Evolutionary conservation across 2,329 filamentous ascomycete genomes (phyloP), one percentile per base, ranked within the genome.

Genomic region (Torrubiellomyces zombiae): DNA sequence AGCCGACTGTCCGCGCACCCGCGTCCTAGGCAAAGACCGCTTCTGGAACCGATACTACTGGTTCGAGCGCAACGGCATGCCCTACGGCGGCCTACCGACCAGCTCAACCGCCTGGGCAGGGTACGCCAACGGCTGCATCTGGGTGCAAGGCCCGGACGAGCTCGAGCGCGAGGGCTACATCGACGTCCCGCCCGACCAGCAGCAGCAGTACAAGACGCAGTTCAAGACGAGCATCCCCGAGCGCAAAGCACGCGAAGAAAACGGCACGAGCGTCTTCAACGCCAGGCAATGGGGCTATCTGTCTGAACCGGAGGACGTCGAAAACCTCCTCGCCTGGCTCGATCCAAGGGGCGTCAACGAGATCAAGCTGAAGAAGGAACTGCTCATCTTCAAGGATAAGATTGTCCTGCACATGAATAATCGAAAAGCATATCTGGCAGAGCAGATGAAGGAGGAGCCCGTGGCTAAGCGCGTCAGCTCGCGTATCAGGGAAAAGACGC

Each of bases 21-120:
- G 81, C 33, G 73, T 86, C 11, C 62, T 98, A 14, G 89, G 89
- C 31, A 86, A 89, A 47, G 89, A 98, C 51, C 73, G 89, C 21
- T 98, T 93, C 60, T 93, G 86, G 73, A 95, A 98, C 51, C 72
- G 86, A 27, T 98, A 95, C 52, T 95, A 91, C 60, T 98, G 89
- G 86, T 94, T 95, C 48, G 89, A 98, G 53, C 76, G 86, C 33
- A 98, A 95, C 43, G 89, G 85, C 14, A 95, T 95, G 85, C 89
- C 89, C 0, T 93, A 86, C 42, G 82, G 67, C 16, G 89, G 89
- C 4, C 62, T 94, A 28, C 85, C 85, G 0, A 70, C 67, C 35
- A 92, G 82, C 48, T 94, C 85, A 10, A 95, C 86, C 2, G 78
- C 82, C 1, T 63, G 73, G 22, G 83, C 86, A 13, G 75, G 69